Base-by-base conservation (phyloP, 108 stramenopile genomes). In the Skeletonema marinoi region DNA sequence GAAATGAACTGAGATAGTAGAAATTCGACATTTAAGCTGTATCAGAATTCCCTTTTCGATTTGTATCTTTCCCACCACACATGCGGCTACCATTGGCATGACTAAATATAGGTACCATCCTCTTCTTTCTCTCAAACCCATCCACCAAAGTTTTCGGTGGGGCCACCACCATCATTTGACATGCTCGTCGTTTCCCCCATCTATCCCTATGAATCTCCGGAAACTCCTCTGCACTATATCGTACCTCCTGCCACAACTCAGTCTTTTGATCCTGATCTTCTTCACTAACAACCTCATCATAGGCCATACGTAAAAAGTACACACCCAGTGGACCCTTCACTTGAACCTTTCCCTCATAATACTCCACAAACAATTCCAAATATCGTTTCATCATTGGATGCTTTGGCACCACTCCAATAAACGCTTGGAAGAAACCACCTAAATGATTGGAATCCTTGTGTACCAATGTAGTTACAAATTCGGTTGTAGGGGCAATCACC, bases 351-450 rank as follows among this genome's bases (percentile, higher is more conserved):
- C 87, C 88, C 36, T 83, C 74, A 67, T 91, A 91, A 68, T 92
- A 88, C 19, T 80, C 66, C 54, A 87, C 71, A 70, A 94, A 94
- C 58, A 91, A 66, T 54, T 90, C 85, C 62, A 94, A 68, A 71
- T 94, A 94, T 6, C 86, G 77, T 33, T 79, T 60, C 60, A 94
- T 54, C 21, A 92, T 78, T 19, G 83, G 78, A 73, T 87, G 83
- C 2, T 70, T 11, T 2, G 81, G 79, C 7, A 83, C 83, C 19
- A 85, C 74, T 7, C 88, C 93, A 3, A 92, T 82, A 69, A 94
- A 90, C 13, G 93, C 93, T 73, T 94, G 93, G 64, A 94, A 94
- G 84, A 94, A 94, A 14, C 59, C 46, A 8, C 82, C 82, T 0
- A 71, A 68, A 67, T 89, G 86, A 42, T 91, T 87, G 12, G 90